Base-by-base conservation (phyloP, 2,329 filamentous ascomycete species). In the Aureobasidium sp. region DNA sequence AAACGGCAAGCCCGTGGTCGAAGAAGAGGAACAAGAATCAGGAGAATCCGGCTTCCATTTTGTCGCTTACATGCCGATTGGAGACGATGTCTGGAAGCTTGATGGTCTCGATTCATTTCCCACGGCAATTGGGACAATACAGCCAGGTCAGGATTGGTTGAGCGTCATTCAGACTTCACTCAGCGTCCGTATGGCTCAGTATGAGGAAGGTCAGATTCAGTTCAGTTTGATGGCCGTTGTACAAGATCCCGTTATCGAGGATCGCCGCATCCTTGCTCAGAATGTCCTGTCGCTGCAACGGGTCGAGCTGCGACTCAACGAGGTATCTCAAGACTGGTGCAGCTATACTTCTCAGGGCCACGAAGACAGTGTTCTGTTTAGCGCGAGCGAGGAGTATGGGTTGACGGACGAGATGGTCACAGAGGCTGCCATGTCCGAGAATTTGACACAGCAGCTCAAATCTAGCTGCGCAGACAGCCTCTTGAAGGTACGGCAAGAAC, bases 81-180 rank as follows among this genome's bases (percentile, higher is more conserved):
- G 81, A n/a, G 85, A 83, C 2, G 78, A 83, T 60, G 82, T 96
- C 15, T 96, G 90, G 90, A 89, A 92, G 70, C 83, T 97, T 5
- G 93, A 97, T 72, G 93, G 93, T 4, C 77, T 96, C 23, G 85
- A 92, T 70, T 77, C 77, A 43, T 83, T 85, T 64, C 93, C 90
- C 3, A 80, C 84, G 35, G 81, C 79, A 60, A 77, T 91, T 60
- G 86, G 86, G 74, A 71, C 33, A 19, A 76, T 74, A 23, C 66
- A 71, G 50, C 74, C 79, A 68, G 74, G 68, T 5, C 71, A 75
- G 6, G 79, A 86, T 66, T 96, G 91, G 91, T 78, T 90, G 3
- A 72, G 75, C 1, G 71, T 86, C 7, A 87, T 85, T 0, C 80
- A 79, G 55, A 81, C 83, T 0, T 81, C 85, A 9, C 86, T 96